Evolutionary conservation across 73 alveolate species (phyloP).

Genomic region (Vitrella brassicaformis): DNA sequence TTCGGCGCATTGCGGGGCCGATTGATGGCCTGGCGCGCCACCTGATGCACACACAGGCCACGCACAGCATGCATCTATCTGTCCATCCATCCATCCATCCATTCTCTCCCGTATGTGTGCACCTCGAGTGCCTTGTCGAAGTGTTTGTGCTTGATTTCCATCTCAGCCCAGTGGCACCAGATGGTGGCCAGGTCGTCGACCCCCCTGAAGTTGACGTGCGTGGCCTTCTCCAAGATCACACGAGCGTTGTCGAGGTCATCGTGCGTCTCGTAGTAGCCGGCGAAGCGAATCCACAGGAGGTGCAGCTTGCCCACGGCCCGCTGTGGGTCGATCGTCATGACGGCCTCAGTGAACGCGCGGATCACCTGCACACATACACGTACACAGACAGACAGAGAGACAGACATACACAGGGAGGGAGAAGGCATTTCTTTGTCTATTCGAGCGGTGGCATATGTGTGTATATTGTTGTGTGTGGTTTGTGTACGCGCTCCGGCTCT

Average conservation of each 20-base stretch:
- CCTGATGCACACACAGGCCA: not conserved
- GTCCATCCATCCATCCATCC: too few species aligned
- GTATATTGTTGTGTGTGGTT: not conserved
- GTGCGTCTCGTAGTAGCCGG: slow-evolving; percentile 43
- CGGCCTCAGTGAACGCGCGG: slow-evolving; percentile 30
- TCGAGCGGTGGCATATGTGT: too few species aligned
- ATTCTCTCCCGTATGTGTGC: too few species aligned
- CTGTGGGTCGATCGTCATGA: slow-evolving; percentile 3
- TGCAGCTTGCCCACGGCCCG: slow-evolving; percentile 27
- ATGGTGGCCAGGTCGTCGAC: slow-evolving; percentile 39
- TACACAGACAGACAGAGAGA: too few species aligned
- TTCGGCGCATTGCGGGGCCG: not conserved
- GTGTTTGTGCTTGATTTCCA: slow-evolving; percentile 53
- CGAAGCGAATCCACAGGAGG: slow-evolving; percentile 6
- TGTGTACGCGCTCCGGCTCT: not conserved
- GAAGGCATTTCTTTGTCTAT: too few species aligned
- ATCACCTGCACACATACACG: slow-evolving; percentile 31
- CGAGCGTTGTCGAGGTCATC: slow-evolving; percentile 57
- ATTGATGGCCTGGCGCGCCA: slow-evolving; percentile 14
- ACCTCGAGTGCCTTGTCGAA: slow-evolving; percentile 46
- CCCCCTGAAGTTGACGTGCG: slow-evolving; percentile 25
- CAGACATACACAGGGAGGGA: too few species aligned
- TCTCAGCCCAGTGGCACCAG: slow-evolving; percentile 63
- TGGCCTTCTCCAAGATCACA: slow-evolving; percentile 50
- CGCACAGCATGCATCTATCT: too few species aligned